Evolutionary conservation across 2,329 filamentous ascomycete species (phyloP), one percentile per base, ranked within the genome.

Genomic region (Bipolaris bicolor): DNA sequence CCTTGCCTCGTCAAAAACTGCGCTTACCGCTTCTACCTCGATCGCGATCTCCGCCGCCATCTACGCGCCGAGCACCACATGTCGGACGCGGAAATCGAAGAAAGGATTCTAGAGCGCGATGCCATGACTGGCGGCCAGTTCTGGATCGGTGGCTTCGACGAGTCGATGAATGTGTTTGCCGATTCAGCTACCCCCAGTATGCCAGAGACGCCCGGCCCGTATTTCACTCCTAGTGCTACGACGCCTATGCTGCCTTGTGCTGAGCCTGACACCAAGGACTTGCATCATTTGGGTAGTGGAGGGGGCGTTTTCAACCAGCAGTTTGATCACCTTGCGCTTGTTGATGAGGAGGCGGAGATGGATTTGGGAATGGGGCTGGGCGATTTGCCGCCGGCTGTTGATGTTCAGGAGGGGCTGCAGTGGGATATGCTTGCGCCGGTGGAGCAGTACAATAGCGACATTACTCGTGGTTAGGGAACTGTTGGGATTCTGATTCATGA

Each of bases 41-140:
- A 85, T 36, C 83, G 84, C 60, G 84, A 88, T 66, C 77, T 88
- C 3, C 81, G 82, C 62, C 73, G 81, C 6, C 86, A 89, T 66
- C 75, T 80, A 76, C 55, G 76, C 78, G 49, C 79, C 33, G 74
- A 79, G n/a, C 81, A 83, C 58, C 70, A 69, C 24, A 73, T 76
- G 43, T 47, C 62, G 4, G 74, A 73, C 1, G 63, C 65, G n/a
- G 69, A 72, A 3, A 62, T 78, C 65, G 71, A 76, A 15, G 73
- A 78, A 13, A 72, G 75, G 31, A 66, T 80, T 15, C 64, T 66
- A 2, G 79, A 80, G 61, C 67, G 71, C 43, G 71, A 78, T 26
- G 80, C 79, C 10, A 55, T 77, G 5, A 63, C 67, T 29, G 78
- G 77, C n/a, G 79, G 77, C 13, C 69, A 77, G 40, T 81, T 81